phyloP scores from a whole-genome alignment of 495 filamentous ascomycete species.

The Entonaema liquescens region DNA sequence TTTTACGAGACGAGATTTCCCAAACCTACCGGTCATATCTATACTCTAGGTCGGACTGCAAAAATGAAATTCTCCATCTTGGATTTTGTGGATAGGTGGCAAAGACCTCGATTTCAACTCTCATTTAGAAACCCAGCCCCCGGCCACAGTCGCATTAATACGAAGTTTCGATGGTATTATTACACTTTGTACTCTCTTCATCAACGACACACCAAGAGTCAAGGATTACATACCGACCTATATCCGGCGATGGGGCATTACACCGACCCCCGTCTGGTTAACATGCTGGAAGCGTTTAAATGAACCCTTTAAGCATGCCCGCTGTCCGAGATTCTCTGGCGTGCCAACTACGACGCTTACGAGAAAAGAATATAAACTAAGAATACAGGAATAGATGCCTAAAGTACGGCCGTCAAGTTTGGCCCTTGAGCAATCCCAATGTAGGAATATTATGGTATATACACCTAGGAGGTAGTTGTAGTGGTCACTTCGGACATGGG shows the following conservation, averaged over 20 bases:
- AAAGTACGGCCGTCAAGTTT: not conserved
- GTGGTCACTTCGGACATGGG: not conserved
- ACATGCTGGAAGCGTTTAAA: not conserved
- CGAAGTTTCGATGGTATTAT: not conserved
- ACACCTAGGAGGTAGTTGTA: too few species aligned
- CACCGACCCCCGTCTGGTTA: not conserved
- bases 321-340: not conserved
- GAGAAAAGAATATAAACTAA: not conserved
- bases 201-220: not conserved
- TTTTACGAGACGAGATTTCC: not conserved
- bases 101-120: not conserved
- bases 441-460: not conserved
- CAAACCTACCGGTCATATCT: not conserved
- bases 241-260: not conserved
- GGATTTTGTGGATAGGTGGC: not conserved
- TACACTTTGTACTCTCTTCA: not conserved
- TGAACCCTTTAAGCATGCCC: not conserved
- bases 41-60: not conserved
- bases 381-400: not conserved
- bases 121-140: not conserved
- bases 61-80: too few species aligned
- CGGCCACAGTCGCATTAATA: not conserved
- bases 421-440: not conserved
- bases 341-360: not conserved
- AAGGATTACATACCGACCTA: not conserved